Conservation (phyloP, 352 stramenopile genomes). For the Globisporangium takayamanum region DNA sequence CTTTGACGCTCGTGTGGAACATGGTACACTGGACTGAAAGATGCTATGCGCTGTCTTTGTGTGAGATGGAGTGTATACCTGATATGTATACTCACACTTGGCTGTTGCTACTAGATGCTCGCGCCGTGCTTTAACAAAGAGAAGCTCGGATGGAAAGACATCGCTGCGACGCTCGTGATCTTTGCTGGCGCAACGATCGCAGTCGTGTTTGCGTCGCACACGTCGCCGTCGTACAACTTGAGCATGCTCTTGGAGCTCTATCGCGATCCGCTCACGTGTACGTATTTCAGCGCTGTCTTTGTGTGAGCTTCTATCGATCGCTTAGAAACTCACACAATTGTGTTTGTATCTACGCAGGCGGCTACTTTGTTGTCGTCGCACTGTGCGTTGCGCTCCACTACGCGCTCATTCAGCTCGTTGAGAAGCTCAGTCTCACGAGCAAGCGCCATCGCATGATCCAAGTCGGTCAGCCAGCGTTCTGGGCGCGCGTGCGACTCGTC, state of each 20-base stretch:
- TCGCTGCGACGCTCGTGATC: slow-evolving; percentile 76
- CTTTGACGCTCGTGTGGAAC: slow-evolving; percentile 90
- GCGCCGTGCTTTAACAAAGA: slow-evolving; percentile 86
- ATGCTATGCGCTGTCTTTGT: background rate
- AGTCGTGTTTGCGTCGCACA: slow-evolving; percentile 79
- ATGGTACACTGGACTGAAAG: slow-evolving; percentile 33
- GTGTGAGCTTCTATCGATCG: background rate
- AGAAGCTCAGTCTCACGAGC: slow-evolving; percentile 62
- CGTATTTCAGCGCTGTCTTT: background rate
- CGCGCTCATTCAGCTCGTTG: slow-evolving; percentile 56
- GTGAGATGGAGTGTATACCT: background rate
- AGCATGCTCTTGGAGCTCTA: slow-evolving; percentile 77
- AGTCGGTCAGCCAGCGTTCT: slow-evolving; percentile 49
- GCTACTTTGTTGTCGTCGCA: slow-evolving; percentile 49
- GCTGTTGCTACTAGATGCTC: slow-evolving; percentile 38
- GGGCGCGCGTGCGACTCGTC: slow-evolving; percentile 63
- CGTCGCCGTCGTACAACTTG: slow-evolving; percentile 78
- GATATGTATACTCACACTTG: background rate
- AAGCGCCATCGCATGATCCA: slow-evolving; percentile 72
- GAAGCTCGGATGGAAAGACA: slow-evolving; percentile 73
- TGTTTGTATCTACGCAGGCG: slow-evolving; percentile 14
- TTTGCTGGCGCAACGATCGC: slow-evolving; percentile 77
- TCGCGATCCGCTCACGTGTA: slow-evolving; percentile 59
- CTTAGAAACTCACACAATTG: background rate
- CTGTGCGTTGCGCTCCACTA: slow-evolving; percentile 56